Evolutionary conservation across 2,329 filamentous ascomycete species (phyloP).

Genomic region (Xylaria sp.): DNA sequence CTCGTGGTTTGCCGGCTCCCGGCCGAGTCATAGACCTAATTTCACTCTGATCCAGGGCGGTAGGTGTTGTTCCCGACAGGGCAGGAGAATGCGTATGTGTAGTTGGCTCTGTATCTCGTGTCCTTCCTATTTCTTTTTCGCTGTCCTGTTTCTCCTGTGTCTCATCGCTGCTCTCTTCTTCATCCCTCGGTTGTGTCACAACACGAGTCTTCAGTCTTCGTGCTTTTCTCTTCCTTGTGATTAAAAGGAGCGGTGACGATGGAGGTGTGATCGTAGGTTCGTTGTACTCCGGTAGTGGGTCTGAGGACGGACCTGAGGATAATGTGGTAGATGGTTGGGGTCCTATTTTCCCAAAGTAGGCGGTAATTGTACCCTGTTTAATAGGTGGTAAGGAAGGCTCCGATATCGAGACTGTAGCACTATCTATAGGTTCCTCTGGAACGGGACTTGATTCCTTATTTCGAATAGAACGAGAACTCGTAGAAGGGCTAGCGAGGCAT

Average conservation of each 20-base stretch:
- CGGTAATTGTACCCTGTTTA: conserved; percentile 48
- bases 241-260: conserved; percentile 45
- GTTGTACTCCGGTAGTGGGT: conserved; percentile 35
- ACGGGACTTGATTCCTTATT: neutral
- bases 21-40: conserved; percentile 20
- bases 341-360: conserved; percentile 48
- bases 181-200: conserved; percentile 26
- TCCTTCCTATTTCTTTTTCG: neutral
- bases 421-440: neutral
- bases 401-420: neutral
- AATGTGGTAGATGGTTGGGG: conserved; percentile 35
- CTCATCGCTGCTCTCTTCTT: conserved; percentile 29
- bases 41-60: conserved; percentile 32
- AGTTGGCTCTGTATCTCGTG: neutral
- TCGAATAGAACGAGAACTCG: neutral
- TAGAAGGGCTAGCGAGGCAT: conserved; percentile 31
- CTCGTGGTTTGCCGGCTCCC: conserved; percentile 31
- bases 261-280: conserved; percentile 48
- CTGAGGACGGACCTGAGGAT: conserved; percentile 39
- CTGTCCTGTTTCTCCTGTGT: conserved; percentile 16
- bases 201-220: conserved; percentile 52
- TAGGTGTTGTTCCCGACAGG: conserved; percentile 30
- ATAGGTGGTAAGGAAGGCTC: conserved; percentile 27
- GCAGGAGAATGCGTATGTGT: no score
- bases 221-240: conserved; percentile 43